Evolutionary conservation across 371 early-diverging fungal genomes (phyloP), one percentile per base, ranked within the genome.

Genomic region (Actinomucor elegans): DNA sequence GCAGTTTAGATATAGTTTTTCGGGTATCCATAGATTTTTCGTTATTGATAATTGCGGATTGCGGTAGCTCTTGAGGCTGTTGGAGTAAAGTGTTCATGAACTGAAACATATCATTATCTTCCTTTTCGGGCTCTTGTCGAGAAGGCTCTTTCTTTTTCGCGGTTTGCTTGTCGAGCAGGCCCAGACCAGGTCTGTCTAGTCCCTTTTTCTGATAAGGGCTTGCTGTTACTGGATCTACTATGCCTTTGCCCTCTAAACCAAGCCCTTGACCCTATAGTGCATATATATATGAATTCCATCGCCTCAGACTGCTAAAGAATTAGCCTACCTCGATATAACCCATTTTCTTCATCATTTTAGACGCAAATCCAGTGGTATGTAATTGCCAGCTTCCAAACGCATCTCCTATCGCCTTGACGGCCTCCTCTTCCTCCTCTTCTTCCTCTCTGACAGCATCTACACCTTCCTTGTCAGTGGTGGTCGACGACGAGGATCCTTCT

Each of bases 291-390:
- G 3, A 35, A 15, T 17, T 3, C 3, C 17, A n/a, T 18, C 2
- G n/a, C 17, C 8, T 17, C 1, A 35, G n/a, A 33, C 38, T 31
- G 35, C 28, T n/a, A n/a, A n/a, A n/a, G 33, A 10, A n/a, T 32
- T 24, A 29, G 20, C 51, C 51, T 64, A 68, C 68, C 18, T 51
- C 27, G 24, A 63, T 48, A 36, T 70, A 70, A 21, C 71, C 71
- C 71, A 70, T 70, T 27, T 70, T 70, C 17, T 59, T 51, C 64
- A 70, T 63, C 66, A 70, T 70, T 41, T 56, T 66, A 10, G 71
- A 29, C 1, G 54, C 71, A 61, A 70, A 70, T 32, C 66, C 71
- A n/a, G 59, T 70, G 1, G 71, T 58, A 52, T 70, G 64, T 5
- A 40, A 36, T 52, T 63, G 55, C 70, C 70, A 70, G 6, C 42